Evolutionary conservation across 176 grass and related monocot species (phyloP), one percentile per base, ranked within the genome.

Genomic region (Alopecurus myosuroides): DNA sequence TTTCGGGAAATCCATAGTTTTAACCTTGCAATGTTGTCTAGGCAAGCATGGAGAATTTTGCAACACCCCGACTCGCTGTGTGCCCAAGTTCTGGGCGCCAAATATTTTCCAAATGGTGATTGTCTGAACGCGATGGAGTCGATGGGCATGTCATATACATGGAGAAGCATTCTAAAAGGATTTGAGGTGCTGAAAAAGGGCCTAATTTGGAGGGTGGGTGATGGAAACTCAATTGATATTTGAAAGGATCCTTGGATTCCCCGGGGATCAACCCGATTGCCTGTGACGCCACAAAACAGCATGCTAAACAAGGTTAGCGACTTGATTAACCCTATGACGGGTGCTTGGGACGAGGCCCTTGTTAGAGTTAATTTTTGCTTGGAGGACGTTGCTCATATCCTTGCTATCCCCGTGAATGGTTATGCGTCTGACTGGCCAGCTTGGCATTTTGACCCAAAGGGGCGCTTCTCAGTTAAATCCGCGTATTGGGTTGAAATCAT

Each of bases 91-190:
- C 1, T 53, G 0, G 51, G 51, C 1, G 51, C 7, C 51, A 55
- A 55, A n/a, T 55, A 55, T 3, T 55, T 55, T 20, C 51, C 51
- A 0, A 7, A 55, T 22, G 51, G 51, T 3, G 9, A 55, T 2
- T 9, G 6, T 7, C 20, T 55, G 0, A n/a, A 55, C 8, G 51
- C 20, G 0, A 22, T 0, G 1, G 20, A 7, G 0, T n/a, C 19
- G 0, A 2, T 3, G 0, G 22, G 22, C 22, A 55, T 55, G 51
- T n/a, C 51, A 1, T 55, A 52, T 8, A 52, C 50, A 7, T 52
- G 50, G 50, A 5, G 50, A 2, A 52, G 50, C 9, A 52, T 52
- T 0, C 20, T 52, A 1, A 52, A 52, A 22, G 50, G 50, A 0
- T 7, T 52, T 20, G 50, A 22, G 0, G 6, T 8, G 5, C 6